Base-by-base conservation (phyloP, 78 protist species). In the Pigoraptor vietnamica region DNA sequence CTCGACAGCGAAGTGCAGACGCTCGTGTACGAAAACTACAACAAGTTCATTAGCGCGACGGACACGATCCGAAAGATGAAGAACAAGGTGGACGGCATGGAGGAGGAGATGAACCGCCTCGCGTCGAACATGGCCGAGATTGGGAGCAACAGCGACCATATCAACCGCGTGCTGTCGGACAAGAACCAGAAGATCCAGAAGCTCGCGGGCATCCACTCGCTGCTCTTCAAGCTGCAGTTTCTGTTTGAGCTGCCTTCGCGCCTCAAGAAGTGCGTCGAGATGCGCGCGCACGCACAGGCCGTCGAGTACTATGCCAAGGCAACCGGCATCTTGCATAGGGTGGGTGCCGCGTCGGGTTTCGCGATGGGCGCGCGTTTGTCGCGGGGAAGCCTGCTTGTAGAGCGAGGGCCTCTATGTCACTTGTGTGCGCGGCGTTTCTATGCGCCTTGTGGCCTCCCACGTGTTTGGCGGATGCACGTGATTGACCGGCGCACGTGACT, bases 1-100 rank as follows among this genome's bases (percentile, higher is more conserved):
- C 89, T 98, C n/a, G 98, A 98, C 56, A 88, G 91, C 86, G 97
- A 96, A 86, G 92, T 98, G 97, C 97, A 98, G 88, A 97, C 93
- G 34, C 91, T 98, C 23, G 99, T 98, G 37, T 97, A 97, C 89
- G 98, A 98, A 25, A 98, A 98, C 93, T 98, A 98, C 95, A 98
- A 96, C 90, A 96, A 97, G 92, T 98, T 98, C 88, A 96, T 98
- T 92, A 94, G 94, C 38, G 99, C 98, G 1, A 97, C 98, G 0
- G 99, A 98, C 90, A 97, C 97, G 40, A 98, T 98, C 39, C 94
- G 95, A 24, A 90, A 95, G 92, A 97, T 97, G 98, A 97, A 97
- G 88, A 67, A 81, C 37, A 93, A 96, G 37, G 97, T 98, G 24
- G 98, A 93, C 88, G 90, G 81, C n/a, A 96, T 97, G 97, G 97